Conservation (phyloP, 2,329 filamentous ascomycete species). For the Ceratocystis albifundus region DNA sequence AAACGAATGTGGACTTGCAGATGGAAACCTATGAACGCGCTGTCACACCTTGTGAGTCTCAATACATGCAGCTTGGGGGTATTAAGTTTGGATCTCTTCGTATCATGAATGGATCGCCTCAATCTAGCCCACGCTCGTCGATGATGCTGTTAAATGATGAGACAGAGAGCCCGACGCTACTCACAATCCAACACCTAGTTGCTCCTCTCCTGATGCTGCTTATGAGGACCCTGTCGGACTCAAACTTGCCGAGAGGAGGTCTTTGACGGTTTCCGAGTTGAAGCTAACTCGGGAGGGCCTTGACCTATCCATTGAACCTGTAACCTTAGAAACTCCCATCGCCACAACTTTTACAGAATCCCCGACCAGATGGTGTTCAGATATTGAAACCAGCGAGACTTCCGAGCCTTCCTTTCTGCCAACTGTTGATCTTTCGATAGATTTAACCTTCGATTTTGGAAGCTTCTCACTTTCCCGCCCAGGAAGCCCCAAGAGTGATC, state of each 20-base stretch:
- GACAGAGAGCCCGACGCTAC: not conserved
- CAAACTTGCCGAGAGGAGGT: not conserved
- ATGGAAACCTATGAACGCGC: constrained; percentile 26
- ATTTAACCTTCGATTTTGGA: constrained; percentile 25
- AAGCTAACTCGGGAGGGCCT: not conserved
- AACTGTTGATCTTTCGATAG: constrained; percentile 9
- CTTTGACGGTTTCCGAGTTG: constrained; percentile 16
- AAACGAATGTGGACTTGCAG: constrained; percentile 25
- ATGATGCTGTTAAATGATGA: constrained; percentile 25
- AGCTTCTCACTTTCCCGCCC: constrained; percentile 30
- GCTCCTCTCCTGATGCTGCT: not conserved
- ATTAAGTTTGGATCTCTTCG: constrained; percentile 52
- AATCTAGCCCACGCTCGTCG: constrained; percentile 32
- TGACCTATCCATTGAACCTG: not conserved
- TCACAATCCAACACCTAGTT: not conserved
- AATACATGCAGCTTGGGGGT: constrained; percentile 49
- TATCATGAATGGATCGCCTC: constrained; percentile 50
- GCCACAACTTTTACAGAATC: constrained; percentile 9
- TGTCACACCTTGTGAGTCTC: constrained; percentile 38
- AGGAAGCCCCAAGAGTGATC: constrained; percentile 20
- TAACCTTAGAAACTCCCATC: constrained; percentile 6
- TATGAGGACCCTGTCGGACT: not conserved
- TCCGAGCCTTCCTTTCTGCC: not conserved
- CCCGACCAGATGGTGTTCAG: not conserved
- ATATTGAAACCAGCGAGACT: not conserved